These are phyloP conservation scores for Penicillium freii DNA, from an alignment of 2,329 filamentous ascomycete genomes.

Conservation along the genomic window DNA sequence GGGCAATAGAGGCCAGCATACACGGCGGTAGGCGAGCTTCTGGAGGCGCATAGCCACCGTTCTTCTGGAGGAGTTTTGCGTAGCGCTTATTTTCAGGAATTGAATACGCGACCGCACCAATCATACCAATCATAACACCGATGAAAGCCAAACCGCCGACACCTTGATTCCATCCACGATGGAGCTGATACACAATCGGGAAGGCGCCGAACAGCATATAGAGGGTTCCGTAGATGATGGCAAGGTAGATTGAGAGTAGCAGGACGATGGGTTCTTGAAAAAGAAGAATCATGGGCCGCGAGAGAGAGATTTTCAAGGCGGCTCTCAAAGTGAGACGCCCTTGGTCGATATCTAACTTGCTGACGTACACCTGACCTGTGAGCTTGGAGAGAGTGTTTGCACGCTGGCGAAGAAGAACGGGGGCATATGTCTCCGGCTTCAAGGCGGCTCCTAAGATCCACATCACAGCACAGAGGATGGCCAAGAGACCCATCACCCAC, in stretches of 20 bases:
- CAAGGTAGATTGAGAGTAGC: constrained; percentile 51
- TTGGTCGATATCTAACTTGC: constrained; percentile 41
- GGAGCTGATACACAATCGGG: constrained; percentile 49
- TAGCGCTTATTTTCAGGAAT: constrained; percentile 46
- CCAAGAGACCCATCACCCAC: constrained; percentile 65
- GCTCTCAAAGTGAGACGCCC: constrained; percentile 42
- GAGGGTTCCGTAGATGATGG: constrained; percentile 52
- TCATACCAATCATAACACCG: constrained; percentile 47
- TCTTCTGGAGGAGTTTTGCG: constrained; percentile 40
- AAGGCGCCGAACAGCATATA: constrained; percentile 56
- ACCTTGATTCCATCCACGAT: constrained; percentile 49
- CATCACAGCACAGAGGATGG: constrained; percentile 61
- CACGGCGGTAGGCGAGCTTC: constrained; percentile 55
- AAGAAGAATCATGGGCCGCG: constrained; percentile 50
- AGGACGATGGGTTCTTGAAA: constrained; percentile 53
- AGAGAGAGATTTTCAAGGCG: constrained; percentile 49
- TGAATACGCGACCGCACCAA: constrained; percentile 41
- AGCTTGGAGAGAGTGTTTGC: constrained; percentile 49
- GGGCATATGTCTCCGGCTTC: constrained; percentile 46
- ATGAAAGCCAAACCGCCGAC: constrained; percentile 50
- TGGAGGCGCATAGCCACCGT: constrained; percentile 60
- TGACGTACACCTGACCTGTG: constrained; percentile 51
- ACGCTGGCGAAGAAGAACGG: constrained; percentile 52
- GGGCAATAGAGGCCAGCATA: constrained; percentile 49
- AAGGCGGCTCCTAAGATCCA: constrained; percentile 43